A percentile compares a stretch with the other conserved stretches of the same genome.
phyloP scores from a whole-genome alignment of 1,284 basidiomycete species.

The Hemileia vastatrix region DNA sequence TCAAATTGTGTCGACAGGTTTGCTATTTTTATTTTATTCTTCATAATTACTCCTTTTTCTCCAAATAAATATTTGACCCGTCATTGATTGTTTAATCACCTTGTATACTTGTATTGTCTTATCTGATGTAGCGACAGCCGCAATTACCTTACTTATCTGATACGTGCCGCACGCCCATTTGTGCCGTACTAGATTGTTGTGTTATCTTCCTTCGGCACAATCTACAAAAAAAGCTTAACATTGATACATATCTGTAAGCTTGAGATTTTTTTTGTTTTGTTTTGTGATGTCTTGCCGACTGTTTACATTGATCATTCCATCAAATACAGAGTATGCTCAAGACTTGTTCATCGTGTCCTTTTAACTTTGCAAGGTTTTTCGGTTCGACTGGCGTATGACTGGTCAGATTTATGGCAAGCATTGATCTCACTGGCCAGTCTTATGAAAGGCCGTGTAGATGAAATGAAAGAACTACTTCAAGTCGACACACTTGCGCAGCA shows the following conservation, averaged over 20 bases:
- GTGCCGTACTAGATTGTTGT: conserved; percentile 31
- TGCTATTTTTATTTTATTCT: background rate
- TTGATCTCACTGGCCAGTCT: conserved; percentile 29
- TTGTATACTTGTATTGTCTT: background rate
- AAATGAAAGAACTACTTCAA: conserved; percentile 19
- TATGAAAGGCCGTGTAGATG: conserved; percentile 24
- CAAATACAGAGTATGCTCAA: conserved; percentile 8
- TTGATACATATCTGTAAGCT: conserved; percentile 28
- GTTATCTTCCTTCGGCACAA: conserved; percentile 32
- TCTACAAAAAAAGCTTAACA: conserved; percentile 28
- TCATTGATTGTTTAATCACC: background rate
- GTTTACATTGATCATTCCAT: background rate
- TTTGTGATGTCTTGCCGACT: background rate
- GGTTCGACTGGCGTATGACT: conserved; percentile 26
- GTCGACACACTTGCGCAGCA: conserved; percentile 21
- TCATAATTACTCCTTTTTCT: background rate
- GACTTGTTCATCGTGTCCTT: conserved; percentile 9
- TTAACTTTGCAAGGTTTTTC: conserved; percentile 17
- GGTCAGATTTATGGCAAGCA: conserved; percentile 31
- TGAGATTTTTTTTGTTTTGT: background rate
- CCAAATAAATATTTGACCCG: background rate
- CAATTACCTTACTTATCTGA: conserved; percentile 14
- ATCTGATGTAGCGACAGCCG: conserved; percentile 12
- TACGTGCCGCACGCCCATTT: conserved; percentile 17
- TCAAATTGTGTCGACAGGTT: conserved; percentile 36